Conservation (phyloP, 179 eudicot species). For the Vitellaria paradoxa region DNA sequence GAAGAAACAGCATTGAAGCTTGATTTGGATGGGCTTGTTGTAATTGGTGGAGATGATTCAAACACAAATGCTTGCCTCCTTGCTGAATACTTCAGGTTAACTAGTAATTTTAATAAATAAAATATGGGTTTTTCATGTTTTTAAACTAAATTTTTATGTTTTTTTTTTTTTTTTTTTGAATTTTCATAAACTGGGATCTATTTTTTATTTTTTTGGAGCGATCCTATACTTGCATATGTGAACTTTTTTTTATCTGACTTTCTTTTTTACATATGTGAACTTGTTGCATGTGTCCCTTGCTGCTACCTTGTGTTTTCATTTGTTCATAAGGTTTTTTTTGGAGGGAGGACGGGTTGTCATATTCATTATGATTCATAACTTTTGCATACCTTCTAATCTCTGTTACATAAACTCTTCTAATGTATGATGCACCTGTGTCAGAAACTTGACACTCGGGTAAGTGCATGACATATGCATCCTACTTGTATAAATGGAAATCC, state of each 20-base stretch:
- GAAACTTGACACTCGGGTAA: too few species aligned
- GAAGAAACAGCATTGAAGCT: slow-evolving; percentile 83
- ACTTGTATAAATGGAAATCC: too few species aligned
- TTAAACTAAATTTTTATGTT: neutral
- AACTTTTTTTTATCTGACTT: neutral
- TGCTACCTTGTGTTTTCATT: neutral
- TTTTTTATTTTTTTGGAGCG: neutral
- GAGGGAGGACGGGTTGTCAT: too few species aligned
- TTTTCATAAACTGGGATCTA: neutral
- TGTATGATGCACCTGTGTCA: too few species aligned
- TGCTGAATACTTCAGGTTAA: slow-evolving; percentile 87
- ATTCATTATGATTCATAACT: too few species aligned
- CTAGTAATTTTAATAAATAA: neutral
- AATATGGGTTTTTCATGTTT: neutral
- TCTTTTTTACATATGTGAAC: too few species aligned
- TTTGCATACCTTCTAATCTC: too few species aligned
- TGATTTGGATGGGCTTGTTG: slow-evolving; percentile 96
- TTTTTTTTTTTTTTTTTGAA: too few species aligned
- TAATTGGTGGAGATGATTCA: slow-evolving; percentile 98
- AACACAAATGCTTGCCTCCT: slow-evolving; percentile 98
- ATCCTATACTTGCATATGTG: neutral
- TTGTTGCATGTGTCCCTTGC: neutral
- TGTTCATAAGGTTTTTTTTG: neutral
- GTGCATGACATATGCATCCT: too few species aligned
- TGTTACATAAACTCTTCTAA: too few species aligned